Conservation (phyloP, 148 eudicot genomes). For the Nepenthes gracilis region DNA sequence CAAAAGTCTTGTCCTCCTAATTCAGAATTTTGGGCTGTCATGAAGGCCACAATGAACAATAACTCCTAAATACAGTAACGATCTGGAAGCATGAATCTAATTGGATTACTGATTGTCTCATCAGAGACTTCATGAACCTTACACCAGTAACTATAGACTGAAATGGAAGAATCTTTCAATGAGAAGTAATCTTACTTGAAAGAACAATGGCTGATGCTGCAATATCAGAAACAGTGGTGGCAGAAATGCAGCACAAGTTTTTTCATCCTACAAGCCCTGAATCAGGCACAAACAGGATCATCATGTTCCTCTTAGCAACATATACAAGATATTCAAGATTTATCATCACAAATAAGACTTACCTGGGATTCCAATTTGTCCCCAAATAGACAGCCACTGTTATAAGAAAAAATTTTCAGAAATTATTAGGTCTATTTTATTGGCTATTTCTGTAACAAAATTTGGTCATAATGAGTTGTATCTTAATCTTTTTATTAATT, state of each 20-base stretch:
- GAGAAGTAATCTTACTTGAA: conserved; percentile 70
- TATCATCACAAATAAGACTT: too few relatives aligned
- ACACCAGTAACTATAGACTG: conserved; percentile 74
- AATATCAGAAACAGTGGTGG: conserved; percentile 86
- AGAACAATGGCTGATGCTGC: conserved; percentile 84
- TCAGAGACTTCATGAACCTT: conserved; percentile 35
- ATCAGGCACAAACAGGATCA: conserved; percentile 24
- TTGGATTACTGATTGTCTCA: conserved; percentile 17
- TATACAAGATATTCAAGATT: too few relatives aligned
- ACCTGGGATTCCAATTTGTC: too few relatives aligned
- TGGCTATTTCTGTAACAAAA: too few relatives aligned
- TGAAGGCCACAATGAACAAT: conserved; percentile 92
- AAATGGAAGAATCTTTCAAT: conserved; percentile 89
- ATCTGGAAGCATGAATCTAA: conserved; percentile 87
- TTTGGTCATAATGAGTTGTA: too few relatives aligned
- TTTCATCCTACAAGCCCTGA: conserved; percentile 76
- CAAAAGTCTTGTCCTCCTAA: conserved; percentile 66
- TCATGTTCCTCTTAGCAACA: too few relatives aligned
- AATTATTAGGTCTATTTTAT: too few relatives aligned
- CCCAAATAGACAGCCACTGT: too few relatives aligned
- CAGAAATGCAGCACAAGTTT: conserved; percentile 91
- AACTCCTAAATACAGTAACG: conserved; percentile 98
- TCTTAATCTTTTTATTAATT: too few relatives aligned
- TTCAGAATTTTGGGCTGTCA: conserved; percentile 78
- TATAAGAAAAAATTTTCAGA: too few relatives aligned